phyloP scores from a whole-genome alignment of 805 yeast genomes.

The Yarrowia porcina region DNA sequence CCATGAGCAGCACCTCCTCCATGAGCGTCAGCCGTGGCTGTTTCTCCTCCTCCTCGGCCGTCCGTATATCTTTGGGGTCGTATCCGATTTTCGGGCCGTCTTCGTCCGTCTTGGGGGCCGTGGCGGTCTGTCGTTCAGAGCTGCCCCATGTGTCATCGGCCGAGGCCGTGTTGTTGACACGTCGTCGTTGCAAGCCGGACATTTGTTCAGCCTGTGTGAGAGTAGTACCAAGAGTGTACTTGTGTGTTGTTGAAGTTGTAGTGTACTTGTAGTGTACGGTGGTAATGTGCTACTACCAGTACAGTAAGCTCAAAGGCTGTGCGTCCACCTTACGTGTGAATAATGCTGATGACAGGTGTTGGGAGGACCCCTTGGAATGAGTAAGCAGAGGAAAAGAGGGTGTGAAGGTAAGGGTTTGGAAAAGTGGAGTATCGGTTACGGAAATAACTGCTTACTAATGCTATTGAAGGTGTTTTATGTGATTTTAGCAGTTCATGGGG shows the following conservation, averaged over 20 bases:
- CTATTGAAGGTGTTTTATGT: too few species aligned
- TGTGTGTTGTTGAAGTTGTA: too few species aligned
- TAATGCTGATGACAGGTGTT: conserved; percentile 25
- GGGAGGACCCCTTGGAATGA: not conserved
- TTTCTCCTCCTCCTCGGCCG: conserved; percentile 44
- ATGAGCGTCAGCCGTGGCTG: conserved; percentile 81
- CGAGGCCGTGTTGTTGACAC: conserved; percentile 32
- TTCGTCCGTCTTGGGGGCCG: conserved; percentile 28
- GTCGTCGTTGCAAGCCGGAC: conserved; percentile 34
- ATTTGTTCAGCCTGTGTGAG: not conserved
- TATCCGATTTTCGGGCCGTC: conserved; percentile 67
- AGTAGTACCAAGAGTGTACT: too few species aligned
- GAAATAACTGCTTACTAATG: not conserved
- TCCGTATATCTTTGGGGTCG: conserved; percentile 67
- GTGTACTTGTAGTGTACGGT: not conserved
- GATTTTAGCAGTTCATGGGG: too few species aligned
- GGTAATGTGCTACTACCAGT: not conserved
- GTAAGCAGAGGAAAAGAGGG: not conserved
- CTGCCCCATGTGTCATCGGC: not conserved
- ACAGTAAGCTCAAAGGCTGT: not conserved
- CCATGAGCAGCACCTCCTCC: conserved; percentile 94
- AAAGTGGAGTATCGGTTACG: too few species aligned
- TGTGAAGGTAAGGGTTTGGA: too few species aligned
- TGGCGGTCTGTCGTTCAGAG: not conserved
- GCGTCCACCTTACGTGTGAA: not conserved